Conservation (phyloP, 345 rosid species). For the Citrus australasica region DNA sequence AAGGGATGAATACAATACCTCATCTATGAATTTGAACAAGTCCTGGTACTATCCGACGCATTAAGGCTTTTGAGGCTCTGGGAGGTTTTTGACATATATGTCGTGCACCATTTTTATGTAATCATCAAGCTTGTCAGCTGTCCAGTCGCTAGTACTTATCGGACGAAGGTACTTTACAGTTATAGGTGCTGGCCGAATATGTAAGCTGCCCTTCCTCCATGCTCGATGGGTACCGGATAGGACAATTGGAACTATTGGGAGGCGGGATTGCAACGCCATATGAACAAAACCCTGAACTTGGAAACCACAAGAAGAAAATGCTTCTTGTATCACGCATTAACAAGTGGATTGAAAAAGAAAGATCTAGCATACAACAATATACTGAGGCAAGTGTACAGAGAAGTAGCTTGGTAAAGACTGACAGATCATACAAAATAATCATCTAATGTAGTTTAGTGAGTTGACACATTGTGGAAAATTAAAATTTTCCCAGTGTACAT, state of each 20-base stretch:
- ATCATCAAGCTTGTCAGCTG: conserved; percentile 17
- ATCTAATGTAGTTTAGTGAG: not conserved
- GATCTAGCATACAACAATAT: not conserved
- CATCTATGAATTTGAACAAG: not conserved
- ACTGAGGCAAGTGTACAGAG: not conserved
- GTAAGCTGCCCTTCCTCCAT: conserved; percentile 59
- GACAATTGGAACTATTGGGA: conserved; percentile 47
- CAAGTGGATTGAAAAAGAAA: not conserved
- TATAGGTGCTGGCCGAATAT: conserved; percentile 46
- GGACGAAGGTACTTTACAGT: conserved; percentile 51
- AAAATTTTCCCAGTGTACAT: not conserved
- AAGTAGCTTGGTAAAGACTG: not conserved
- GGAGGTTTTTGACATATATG: conserved; percentile 29
- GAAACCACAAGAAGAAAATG: not conserved
- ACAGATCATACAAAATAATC: not conserved
- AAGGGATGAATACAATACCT: not conserved
- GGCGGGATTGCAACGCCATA: conserved; percentile 46
- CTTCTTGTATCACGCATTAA: not conserved
- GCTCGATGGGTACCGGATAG: conserved; percentile 51
- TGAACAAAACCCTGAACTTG: conserved; percentile 52
- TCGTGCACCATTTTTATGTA: conserved; percentile 27
- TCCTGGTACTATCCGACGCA: not conserved
- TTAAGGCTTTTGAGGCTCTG: conserved; percentile 33
- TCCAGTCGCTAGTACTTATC: conserved; percentile 32
- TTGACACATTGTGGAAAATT: not conserved